phyloP scores from a whole-genome alignment of 306 rosid genomes.

The Carpinus viminea region DNA sequence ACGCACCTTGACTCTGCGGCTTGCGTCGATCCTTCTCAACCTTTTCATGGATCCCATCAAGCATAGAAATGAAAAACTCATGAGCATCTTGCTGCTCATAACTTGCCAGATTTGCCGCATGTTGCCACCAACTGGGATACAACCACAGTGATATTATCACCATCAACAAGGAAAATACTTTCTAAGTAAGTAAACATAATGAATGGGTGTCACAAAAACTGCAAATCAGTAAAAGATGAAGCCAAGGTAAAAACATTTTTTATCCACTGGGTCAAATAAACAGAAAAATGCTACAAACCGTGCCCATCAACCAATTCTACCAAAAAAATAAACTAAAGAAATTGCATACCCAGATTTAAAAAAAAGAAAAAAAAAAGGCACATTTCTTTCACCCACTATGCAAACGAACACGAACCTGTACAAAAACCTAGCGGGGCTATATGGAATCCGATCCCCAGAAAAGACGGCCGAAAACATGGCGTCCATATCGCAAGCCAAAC shows the following conservation, averaged over 20 bases:
- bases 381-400: background rate
- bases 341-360: too few relatives aligned
- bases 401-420: conserved; percentile 58
- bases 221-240: background rate
- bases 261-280: background rate
- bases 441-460: conserved; percentile 79
- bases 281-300: background rate
- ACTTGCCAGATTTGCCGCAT: conserved; percentile 89
- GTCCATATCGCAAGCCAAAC: conserved; percentile 89
- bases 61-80: conserved; percentile 95
- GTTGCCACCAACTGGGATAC: conserved; percentile 93
- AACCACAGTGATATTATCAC: conserved; percentile 14
- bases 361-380: background rate
- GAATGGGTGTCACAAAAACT: background rate
- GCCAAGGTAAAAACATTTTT: background rate
- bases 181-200: background rate
- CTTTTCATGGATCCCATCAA: conserved; percentile 94
- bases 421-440: conserved; percentile 90
- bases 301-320: background rate
- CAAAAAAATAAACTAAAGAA: background rate
- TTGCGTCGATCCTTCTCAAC: conserved; percentile 71
- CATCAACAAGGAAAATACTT: conserved; percentile 5
- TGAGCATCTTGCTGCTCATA: conserved; percentile 99
- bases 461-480: conserved; percentile 75
- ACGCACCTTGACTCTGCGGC: conserved; percentile 73